These are phyloP conservation scores for Fusarium goolgardi DNA, from an alignment of 2,329 filamentous ascomycete genomes.

Conservation along the genomic window DNA sequence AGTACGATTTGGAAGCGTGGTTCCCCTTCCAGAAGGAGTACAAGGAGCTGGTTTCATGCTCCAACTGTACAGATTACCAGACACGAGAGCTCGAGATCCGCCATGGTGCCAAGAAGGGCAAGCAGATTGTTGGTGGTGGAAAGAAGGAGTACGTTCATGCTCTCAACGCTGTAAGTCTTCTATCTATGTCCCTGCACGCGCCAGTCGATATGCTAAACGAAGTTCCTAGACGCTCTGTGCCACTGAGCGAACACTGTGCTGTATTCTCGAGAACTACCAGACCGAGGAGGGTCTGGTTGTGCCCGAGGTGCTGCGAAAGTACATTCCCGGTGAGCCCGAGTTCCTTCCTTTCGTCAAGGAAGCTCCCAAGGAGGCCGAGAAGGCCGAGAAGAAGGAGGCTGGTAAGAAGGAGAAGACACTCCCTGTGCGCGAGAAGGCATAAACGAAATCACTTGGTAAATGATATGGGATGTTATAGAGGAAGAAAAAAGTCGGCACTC, in stretches of 20 bases:
- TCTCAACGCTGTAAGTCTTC: slow-evolving; percentile 72
- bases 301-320: slow-evolving; percentile 86
- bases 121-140: slow-evolving; percentile 72
- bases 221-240: slow-evolving; percentile 75
- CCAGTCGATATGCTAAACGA: slow-evolving; percentile 16
- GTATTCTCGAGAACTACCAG: slow-evolving; percentile 97
- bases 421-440: slow-evolving; percentile 46
- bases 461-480: slow-evolving; percentile 27
- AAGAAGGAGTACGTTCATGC: slow-evolving; percentile 94
- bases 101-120: slow-evolving; percentile 79
- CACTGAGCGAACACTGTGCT: slow-evolving; percentile 92
- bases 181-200: background rate
- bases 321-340: slow-evolving; percentile 87
- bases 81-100: slow-evolving; percentile 92
- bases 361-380: slow-evolving; percentile 73
- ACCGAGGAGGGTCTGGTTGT: slow-evolving; percentile 85
- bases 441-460: slow-evolving; percentile 24
- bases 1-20: slow-evolving; percentile 96
- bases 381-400: slow-evolving; percentile 44
- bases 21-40: slow-evolving; percentile 97
- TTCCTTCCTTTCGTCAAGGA: slow-evolving; percentile 92
- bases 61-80: slow-evolving; percentile 98
- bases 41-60: slow-evolving; percentile 97
- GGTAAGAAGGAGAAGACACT: slow-evolving; percentile 45
- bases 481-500: slow-evolving; percentile 35